Evolutionary conservation across 2,329 filamentous ascomycete genomes (phyloP), one percentile per base, ranked within the genome.

Genomic region (Pestalotiopsis sp.): DNA sequence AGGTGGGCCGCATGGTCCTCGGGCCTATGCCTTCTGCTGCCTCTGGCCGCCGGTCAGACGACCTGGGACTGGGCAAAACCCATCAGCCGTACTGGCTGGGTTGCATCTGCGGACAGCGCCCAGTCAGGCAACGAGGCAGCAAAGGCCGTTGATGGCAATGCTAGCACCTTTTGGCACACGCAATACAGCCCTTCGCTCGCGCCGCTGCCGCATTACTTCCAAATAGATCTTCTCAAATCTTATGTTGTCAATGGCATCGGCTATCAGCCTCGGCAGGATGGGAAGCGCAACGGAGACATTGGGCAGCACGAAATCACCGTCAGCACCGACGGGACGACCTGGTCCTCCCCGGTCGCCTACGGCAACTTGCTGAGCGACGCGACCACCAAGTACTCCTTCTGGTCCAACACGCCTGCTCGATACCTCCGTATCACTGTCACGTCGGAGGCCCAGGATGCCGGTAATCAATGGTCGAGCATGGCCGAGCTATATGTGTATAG

Each of bases 401-500:
- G 80, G 69, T 75, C 77, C 7, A 74, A 77, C 12, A 68, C 70
- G 38, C 72, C 71, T 9, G 73, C 73, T 31, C 75, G 76, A 25
- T 80, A 78, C 62, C 71, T 80, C 13, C 74, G 75, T n/a, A 65
- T 81, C 38, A 71, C 69, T 4, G 78, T 76, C 13, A 66, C 73
- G 14, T 76, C 73, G 14, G 79, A 80, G 68, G 74, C 75, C 11
- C 69, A 74, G n/a, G 68, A 69, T 20, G 52, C 49, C 25, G 74
- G 74, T 27, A 72, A 75, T 38, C 70, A 69, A 12, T 79, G 75
- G 76, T 76, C 77, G 6, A 79, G 77, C 71, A 73, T 78, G 20
- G 73, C 77, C 4, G 78, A 80, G 59, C 69, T 81, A 25, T 75
- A 77, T 36, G 67, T 80, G 25, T 78, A 76, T 62, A 74, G 73